These are phyloP conservation scores for Botrytis hyacinthi DNA, from an alignment of 2,329 filamentous ascomycete genomes.

Conservation along the genomic window DNA sequence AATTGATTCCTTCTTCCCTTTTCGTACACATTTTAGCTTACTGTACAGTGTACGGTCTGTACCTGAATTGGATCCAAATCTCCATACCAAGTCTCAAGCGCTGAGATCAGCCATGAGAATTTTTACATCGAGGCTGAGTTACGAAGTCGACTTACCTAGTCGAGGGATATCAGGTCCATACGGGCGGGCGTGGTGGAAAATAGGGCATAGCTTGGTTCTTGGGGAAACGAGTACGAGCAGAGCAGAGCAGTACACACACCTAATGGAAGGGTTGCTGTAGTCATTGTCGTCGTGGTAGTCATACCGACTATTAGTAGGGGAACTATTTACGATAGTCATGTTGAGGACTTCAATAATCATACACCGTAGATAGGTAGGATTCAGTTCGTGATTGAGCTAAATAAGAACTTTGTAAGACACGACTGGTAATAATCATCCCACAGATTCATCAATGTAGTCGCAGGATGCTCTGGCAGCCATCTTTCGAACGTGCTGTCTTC, in stretches of 20 bases:
- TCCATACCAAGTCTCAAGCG: constrained; percentile 6
- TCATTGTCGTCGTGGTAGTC: not conserved
- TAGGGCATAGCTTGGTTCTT: not conserved
- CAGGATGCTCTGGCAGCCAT: not conserved
- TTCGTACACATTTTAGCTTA: not conserved
- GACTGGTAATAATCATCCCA: not conserved
- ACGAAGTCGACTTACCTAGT: not conserved
- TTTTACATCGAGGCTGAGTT: constrained; percentile 1
- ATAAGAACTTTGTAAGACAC: not conserved
- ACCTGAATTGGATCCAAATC: not conserved
- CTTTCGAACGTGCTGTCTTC: not conserved
- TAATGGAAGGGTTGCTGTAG: not conserved
- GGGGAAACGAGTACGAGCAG: constrained; percentile 6
- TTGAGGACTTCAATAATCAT: not conserved
- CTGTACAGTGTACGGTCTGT: not conserved
- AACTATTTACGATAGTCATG: not conserved
- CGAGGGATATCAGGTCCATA: no score
- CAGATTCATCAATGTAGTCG: not conserved
- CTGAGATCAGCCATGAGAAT: not conserved
- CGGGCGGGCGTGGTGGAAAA: no score
- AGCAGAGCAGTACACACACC: not conserved
- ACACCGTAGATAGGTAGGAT: not conserved
- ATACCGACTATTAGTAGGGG: not conserved
- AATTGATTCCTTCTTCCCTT: not conserved
- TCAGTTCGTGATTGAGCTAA: not conserved